phyloP scores from a whole-genome alignment of 148 eudicot species.

The Arctostaphylos glauca region DNA sequence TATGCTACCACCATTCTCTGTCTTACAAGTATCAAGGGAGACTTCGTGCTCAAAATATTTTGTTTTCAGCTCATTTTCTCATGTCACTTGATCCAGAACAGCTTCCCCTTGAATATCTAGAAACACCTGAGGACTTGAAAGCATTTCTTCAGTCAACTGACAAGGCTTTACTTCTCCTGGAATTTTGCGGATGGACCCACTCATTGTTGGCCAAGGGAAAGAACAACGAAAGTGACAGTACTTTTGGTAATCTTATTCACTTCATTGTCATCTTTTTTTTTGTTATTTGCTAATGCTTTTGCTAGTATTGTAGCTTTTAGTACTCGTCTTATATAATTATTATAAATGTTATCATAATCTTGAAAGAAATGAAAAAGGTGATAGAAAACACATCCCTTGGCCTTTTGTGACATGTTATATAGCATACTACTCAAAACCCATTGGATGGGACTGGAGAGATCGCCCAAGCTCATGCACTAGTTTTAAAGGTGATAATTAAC shows the following conservation, averaged over 20 bases:
- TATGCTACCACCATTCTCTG: conserved; percentile 48
- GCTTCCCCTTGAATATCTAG: conserved; percentile 58
- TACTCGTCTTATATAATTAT: not conserved
- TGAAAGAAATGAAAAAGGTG: not conserved
- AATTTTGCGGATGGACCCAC: conserved; percentile 85
- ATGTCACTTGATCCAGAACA: conserved; percentile 47
- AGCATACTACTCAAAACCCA: not conserved
- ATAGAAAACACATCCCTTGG: not conserved
- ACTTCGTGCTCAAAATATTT: conserved; percentile 56
- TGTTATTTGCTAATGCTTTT: not conserved
- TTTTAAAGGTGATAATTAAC: not conserved
- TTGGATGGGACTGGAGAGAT: not conserved
- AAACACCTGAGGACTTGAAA: conserved; percentile 51
- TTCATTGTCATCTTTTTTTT: not conserved
- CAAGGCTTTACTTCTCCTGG: conserved; percentile 69
- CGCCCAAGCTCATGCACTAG: not conserved
- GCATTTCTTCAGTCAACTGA: conserved; percentile 73
- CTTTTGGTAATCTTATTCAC: conserved; percentile 28
- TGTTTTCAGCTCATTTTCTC: conserved; percentile 56
- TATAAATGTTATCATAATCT: not conserved
- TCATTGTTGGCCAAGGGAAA: conserved; percentile 45
- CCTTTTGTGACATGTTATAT: not conserved
- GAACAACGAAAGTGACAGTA: conserved; percentile 31
- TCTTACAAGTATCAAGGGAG: conserved; percentile 71
- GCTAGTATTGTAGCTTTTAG: not conserved